Conservation (phyloP, 345 rosid genomes). For the Corymbia maculata region DNA sequence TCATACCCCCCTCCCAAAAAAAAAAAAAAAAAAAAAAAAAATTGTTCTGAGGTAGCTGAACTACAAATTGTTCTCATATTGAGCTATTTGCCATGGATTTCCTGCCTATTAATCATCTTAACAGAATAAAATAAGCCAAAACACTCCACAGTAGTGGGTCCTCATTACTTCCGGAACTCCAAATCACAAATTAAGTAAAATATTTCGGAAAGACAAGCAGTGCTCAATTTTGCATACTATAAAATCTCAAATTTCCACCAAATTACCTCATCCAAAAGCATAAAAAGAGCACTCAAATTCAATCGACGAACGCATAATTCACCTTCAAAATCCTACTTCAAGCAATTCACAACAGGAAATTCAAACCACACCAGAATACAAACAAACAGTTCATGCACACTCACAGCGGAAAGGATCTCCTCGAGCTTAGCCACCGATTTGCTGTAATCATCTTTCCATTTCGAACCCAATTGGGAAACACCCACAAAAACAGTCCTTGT, state of each 20-base stretch:
- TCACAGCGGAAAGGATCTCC: constrained; percentile 1
- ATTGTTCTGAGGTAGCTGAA: not conserved
- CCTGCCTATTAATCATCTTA: not conserved
- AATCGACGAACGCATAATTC: not conserved
- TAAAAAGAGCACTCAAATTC: not conserved
- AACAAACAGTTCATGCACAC: not conserved
- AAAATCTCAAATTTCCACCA: not conserved
- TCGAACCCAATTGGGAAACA: not conserved
- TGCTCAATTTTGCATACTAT: not conserved
- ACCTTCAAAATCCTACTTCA: not conserved
- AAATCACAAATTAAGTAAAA: not conserved
- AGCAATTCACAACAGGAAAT: not conserved
- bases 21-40: rapidly evolving
- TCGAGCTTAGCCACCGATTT: constrained; percentile 1
- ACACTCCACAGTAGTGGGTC: not conserved
- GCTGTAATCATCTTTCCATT: not conserved
- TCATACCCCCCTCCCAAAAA: not conserved
- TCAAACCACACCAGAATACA: not conserved
- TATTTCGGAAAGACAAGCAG: not conserved
- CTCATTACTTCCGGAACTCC: not conserved
- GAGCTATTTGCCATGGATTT: not conserved
- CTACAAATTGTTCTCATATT: not conserved
- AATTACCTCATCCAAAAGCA: not conserved
- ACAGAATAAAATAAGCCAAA: not conserved
- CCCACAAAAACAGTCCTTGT: not conserved